Conservation (phyloP, 2,329 filamentous ascomycete genomes). For the Dothideomycetidae sp. region DNA sequence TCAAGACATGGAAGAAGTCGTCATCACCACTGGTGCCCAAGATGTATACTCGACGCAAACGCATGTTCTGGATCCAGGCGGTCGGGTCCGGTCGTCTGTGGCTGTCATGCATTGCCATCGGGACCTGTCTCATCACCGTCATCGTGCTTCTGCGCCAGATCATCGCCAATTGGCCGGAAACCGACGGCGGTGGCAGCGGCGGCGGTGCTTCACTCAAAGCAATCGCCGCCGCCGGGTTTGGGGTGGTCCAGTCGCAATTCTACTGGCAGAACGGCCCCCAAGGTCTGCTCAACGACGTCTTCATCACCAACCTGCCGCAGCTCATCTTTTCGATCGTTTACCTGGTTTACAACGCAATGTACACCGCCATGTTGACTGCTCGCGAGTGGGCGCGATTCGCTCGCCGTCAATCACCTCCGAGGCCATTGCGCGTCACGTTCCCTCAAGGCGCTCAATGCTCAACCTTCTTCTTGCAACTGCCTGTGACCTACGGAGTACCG, state of each 20-base stretch:
- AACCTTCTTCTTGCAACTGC: slow-evolving; percentile 29
- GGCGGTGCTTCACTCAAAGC: background rate
- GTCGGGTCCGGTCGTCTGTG: background rate
- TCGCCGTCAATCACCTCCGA: slow-evolving; percentile 12
- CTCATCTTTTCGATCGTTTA: slow-evolving; percentile 33
- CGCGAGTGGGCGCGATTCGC: slow-evolving; percentile 30
- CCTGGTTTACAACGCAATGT: slow-evolving; percentile 30
- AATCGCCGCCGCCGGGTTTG: background rate
- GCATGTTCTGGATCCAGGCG: background rate
- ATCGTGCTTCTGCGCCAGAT: background rate
- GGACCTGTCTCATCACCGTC: background rate
- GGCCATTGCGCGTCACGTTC: slow-evolving; percentile 26
- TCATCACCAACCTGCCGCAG: slow-evolving; percentile 36
- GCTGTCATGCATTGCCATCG: background rate
- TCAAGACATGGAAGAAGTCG: background rate
- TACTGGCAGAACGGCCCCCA: background rate
- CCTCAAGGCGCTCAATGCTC: slow-evolving; percentile 25
- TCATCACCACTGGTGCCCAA: background rate
- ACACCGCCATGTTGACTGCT: slow-evolving; percentile 33
- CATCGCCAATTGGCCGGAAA: too few relatives aligned
- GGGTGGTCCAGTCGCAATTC: background rate
- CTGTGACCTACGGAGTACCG: slow-evolving; percentile 25
- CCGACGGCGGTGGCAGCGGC: too few relatives aligned
- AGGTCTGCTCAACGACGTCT: slow-evolving; percentile 11
- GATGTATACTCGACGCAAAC: background rate